Evolutionary conservation across 1,284 basidiomycete genomes (phyloP), one percentile per base, ranked within the genome.

Genomic region (Xerocomus minutiporus): DNA sequence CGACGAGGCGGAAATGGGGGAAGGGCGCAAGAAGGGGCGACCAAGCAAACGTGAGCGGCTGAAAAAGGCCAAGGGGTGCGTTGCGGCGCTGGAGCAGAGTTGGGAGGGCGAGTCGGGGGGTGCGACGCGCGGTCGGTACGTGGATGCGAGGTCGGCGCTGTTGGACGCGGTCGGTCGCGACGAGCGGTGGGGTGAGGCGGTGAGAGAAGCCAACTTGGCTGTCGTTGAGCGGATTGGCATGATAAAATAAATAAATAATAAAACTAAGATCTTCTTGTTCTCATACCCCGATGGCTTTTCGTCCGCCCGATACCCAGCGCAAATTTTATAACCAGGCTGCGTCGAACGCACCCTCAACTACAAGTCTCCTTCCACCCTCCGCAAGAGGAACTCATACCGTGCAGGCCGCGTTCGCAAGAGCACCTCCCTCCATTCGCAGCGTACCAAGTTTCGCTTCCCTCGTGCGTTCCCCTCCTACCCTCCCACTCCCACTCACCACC

Each of bases 21-120:
- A 34, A 25, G 44, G 45, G 46, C 59, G 57, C 15, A 82, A 84
- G 64, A 83, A 77, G 62, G 87, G 88, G 4, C 76, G 87, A 0
- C 85, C 84, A 0, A 78, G 84, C 7, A 83, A 75, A 60, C 75
- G 79, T 5, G 84, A 86, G 46, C 81, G 78, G 61, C 69, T 68
- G 9, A 78, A 77, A 59, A 81, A 75, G 64, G 76, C 79, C 5
- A 78, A 77, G 57, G 71, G n/a, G n/a, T 8, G 35, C 7, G 60
- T 84, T 2, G 70, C 69, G 4, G 69, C 71, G 8, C 66, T 88
- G 53, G 79, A 81, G 29, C 71, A 26, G 69, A 44, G 81, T 79
- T 78, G 62, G 84, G 44, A 74, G 77, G n/a, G 46, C 1, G 50
- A n/a, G 31, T 28, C 46, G 41, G 69, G 64, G 17, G 60, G 57